Evolutionary conservation across 1,139 yeast species (phyloP).

Genomic region (Candida labiduridarum): DNA sequence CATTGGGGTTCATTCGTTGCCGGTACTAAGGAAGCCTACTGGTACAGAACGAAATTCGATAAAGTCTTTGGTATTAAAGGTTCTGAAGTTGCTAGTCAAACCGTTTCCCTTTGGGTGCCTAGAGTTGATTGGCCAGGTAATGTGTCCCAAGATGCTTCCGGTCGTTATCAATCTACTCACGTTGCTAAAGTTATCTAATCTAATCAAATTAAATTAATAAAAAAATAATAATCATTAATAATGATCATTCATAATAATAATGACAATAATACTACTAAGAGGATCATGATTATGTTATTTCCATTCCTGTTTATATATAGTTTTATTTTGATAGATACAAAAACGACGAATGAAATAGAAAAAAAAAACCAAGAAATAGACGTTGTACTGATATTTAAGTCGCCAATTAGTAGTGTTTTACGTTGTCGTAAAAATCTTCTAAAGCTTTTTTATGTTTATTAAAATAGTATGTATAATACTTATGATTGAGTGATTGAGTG

Average conservation of each 20-base stretch:
- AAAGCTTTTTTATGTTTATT: too few species aligned
- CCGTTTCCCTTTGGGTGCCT: constrained; percentile 99
- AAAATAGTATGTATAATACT: too few species aligned
- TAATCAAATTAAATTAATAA: neutral
- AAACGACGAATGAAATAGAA: neutral
- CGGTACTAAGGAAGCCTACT: constrained; percentile 97
- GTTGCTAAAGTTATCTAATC: constrained; percentile 31
- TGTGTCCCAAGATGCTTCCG: constrained; percentile 82
- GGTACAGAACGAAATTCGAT: constrained; percentile 97
- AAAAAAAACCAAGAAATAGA: constrained; percentile 2
- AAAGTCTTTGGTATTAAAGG: constrained; percentile 82
- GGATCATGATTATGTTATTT: too few species aligned
- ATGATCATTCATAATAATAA: too few species aligned
- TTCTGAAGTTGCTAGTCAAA: constrained; percentile 75
- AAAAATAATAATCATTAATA: neutral
- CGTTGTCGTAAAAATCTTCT: neutral
- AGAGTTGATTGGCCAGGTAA: constrained; percentile 99
- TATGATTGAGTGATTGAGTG: too few species aligned
- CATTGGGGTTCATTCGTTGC: constrained; percentile 97
- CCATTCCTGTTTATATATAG: neutral
- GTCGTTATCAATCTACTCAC: constrained; percentile 92
- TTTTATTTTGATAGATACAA: too few species aligned
- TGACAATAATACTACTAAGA: too few species aligned
- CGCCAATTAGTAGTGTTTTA: neutral
- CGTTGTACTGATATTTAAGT: neutral